Percentiles rank a stretch among this genome's conserved stretches.
These are phyloP conservation scores for Neurospora sp. DNA, from an alignment of 2,329 filamentous ascomycete species.

Conservation along the genomic window DNA sequence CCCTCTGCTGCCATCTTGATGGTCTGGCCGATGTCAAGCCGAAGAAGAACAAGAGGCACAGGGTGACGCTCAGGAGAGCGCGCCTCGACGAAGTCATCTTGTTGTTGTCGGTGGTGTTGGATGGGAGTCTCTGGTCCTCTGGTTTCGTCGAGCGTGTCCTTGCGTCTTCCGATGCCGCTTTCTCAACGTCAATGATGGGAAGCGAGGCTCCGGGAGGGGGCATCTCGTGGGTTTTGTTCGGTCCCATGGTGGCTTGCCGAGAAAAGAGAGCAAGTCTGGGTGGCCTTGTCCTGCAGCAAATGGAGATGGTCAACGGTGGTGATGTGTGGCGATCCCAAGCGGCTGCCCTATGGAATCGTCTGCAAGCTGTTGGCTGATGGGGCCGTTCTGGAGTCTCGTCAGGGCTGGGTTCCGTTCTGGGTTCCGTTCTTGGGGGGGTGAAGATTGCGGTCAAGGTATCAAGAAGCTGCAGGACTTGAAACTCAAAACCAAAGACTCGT, in stretches of 20 bases:
- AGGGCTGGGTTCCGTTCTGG: background rate
- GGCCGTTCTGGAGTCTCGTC: background rate
- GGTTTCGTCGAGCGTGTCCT: background rate
- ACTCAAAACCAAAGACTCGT: background rate
- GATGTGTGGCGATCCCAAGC: background rate
- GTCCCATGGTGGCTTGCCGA: background rate
- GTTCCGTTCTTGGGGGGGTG: background rate
- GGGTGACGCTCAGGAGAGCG: constrained; percentile 4
- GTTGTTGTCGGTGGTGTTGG: background rate
- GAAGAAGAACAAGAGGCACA: constrained; percentile 10
- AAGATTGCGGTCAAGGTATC: background rate
- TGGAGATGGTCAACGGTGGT: background rate
- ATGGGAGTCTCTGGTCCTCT: constrained; percentile 4
- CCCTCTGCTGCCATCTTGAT: background rate
- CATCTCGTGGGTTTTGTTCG: background rate
- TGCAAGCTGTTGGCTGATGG: background rate
- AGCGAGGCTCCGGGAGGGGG: background rate
- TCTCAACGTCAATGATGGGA: background rate
- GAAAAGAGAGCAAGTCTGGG: background rate
- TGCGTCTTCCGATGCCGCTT: background rate
- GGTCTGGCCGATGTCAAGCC: constrained; percentile 8
- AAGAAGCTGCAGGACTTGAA: background rate
- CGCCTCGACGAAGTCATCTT: constrained; percentile 8
- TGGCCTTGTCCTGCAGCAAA: background rate
- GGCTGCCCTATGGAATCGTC: background rate